Conservation (phyloP, 176 grass and related monocot genomes). For the Cenchrus purpureus region DNA sequence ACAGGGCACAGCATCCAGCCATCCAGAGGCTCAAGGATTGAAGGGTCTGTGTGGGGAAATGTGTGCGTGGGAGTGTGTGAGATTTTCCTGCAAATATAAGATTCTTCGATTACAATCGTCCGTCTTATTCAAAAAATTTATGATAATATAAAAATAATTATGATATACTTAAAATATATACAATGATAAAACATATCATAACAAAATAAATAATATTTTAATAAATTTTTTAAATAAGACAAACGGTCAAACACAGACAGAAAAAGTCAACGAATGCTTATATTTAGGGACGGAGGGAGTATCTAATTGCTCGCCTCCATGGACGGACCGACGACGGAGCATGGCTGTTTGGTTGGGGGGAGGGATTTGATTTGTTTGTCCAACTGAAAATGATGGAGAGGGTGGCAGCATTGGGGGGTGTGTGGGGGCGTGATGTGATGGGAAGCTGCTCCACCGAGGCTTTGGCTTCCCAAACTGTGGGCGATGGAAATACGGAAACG, state of each 20-base stretch:
- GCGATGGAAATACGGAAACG: no score
- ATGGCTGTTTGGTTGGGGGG: slow-evolving; percentile 1
- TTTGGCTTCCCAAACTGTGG: no score
- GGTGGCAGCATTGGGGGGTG: slow-evolving; percentile 42
- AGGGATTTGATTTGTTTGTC: slow-evolving; percentile 48
- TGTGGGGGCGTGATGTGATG: slow-evolving; percentile 42
- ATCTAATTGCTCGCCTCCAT: slow-evolving; percentile 24
- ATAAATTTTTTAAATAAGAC: no score
- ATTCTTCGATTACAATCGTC: no score
- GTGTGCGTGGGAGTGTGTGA: slow-evolving; percentile 83
- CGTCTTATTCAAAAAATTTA: no score
- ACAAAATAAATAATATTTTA: no score
- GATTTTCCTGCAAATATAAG: no score
- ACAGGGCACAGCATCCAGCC: slow-evolving; percentile 36
- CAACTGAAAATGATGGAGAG: slow-evolving; percentile 65
- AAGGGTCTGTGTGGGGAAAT: slow-evolving; percentile 36
- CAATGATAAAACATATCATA: no score
- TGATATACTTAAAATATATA: no score
- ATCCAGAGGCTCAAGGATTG: neutral
- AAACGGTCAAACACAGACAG: no score
- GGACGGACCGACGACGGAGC: neutral
- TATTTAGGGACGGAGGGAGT: slow-evolving; percentile 9
- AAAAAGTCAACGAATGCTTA: no score
- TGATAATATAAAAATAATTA: no score
- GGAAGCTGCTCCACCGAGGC: slow-evolving; percentile 26